A percentile compares a stretch with the other conserved stretches of the same genome.
phyloP scores from a whole-genome alignment of 2,329 filamentous ascomycete genomes.

The Pyrenochaeta sp. region DNA sequence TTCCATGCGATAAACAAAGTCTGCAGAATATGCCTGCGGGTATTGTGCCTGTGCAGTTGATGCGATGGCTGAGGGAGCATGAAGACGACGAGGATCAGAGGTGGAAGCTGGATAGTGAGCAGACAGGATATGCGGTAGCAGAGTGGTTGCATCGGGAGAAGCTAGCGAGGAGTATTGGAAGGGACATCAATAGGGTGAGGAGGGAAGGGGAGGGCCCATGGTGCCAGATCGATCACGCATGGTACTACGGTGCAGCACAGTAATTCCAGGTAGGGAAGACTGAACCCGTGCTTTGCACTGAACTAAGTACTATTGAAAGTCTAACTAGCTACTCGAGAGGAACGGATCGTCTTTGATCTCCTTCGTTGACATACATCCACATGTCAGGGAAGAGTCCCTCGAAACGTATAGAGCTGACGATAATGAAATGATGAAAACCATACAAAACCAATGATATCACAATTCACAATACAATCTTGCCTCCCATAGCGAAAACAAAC shows the following conservation, averaged over 20 bases:
- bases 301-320: no score
- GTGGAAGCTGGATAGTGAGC: conserved; percentile 26
- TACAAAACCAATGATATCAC: no score
- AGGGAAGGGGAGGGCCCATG: conserved; percentile 33
- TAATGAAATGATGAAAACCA: no score
- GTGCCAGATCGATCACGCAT: conserved; percentile 47
- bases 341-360: no score
- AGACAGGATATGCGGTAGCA: conserved; percentile 26
- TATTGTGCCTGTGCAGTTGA: conserved; percentile 41
- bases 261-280: background rate
- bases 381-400: no score
- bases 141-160: conserved; percentile 52
- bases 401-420: no score
- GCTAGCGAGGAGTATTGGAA: conserved; percentile 37
- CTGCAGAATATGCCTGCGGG: conserved; percentile 47
- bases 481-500: no score
- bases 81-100: conserved; percentile 22
- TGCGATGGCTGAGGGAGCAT: conserved; percentile 47
- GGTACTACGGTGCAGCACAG: conserved; percentile 23
- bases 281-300: no score
- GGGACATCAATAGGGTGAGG: conserved; percentile 40
- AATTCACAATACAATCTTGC: no score
- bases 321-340: no score
- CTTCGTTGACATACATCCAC: no score
- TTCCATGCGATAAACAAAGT: conserved; percentile 41